Percentiles rank a stretch among this genome's conserved stretches.
phyloP scores from a whole-genome alignment of 163 green algal species.

The Scenedesmus sp. region DNA sequence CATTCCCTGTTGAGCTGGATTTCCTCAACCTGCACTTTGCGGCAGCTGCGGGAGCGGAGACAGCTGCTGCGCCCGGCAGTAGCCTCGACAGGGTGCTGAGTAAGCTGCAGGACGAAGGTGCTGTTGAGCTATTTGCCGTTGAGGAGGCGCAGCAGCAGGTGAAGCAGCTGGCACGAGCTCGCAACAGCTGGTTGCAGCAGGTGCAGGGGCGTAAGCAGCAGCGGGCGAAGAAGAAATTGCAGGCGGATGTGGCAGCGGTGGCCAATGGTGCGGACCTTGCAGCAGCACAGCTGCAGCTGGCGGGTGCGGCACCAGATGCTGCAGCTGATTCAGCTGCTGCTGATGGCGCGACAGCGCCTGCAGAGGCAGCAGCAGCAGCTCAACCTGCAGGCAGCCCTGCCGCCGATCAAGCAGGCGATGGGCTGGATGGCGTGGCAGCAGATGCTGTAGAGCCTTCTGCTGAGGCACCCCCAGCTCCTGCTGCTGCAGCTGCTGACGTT shows the following conservation, averaged over 20 bases:
- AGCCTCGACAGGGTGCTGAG: not conserved
- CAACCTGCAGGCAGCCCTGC: not conserved
- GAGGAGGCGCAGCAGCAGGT: not conserved
- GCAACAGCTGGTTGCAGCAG: slow-evolving; percentile 5
- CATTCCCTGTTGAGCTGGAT: not conserved
- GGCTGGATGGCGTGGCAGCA: not conserved
- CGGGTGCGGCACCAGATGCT: not conserved
- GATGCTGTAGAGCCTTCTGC: not conserved
- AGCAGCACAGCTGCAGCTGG: not conserved
- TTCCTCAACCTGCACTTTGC: not conserved
- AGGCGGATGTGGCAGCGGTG: not conserved
- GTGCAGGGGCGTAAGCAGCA: not conserved
- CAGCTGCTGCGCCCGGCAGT: not conserved
- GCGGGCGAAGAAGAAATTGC: not conserved
- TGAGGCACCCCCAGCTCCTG: not conserved
- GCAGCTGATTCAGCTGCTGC: not conserved
- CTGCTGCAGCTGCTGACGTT: not conserved
- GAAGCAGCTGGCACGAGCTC: not conserved
- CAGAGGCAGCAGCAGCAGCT: not conserved
- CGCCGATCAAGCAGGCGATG: not conserved
- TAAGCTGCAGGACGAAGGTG: not conserved
- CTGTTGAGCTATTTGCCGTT: not conserved
- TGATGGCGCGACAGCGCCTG: not conserved
- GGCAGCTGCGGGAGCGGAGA: not conserved
- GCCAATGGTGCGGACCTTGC: not conserved